Evolutionary conservation across 2,329 filamentous ascomycete species (phyloP), one percentile per base, ranked within the genome.

Genomic region (Fusarium sp.): DNA sequence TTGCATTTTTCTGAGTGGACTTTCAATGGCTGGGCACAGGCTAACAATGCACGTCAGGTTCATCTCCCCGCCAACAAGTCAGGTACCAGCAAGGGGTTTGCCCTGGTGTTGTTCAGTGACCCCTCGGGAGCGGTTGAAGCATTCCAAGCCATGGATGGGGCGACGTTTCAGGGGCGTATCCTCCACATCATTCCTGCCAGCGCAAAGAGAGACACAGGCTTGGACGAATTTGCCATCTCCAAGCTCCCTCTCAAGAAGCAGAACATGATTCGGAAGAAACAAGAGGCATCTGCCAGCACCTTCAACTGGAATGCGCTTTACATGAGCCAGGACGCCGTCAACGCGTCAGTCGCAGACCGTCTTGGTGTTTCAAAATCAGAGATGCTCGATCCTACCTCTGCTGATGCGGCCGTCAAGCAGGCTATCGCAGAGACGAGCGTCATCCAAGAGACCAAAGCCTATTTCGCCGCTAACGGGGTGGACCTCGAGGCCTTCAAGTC

Each of bases 271-370:
- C 94, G 93, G 81, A 94, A 93, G 79, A 97, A 94, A 84, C 89
- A 92, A 59, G 93, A 96, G 78, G 94, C 95, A 24, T 89, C 93
- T 10, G 92, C 92, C 33, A 91, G 89, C 58, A 91, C 90, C 1
- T 98, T 98, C 85, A 98, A 96, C 82, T 99, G 97, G 97, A 99
- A 99, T 86, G 96, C 95, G n/a, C 87, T 99, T n/a, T 99, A 97
- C 83, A 97, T 99, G 94, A 98, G 93, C 83, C 93, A 95, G 85
- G 95, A 99, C 85, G 94, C 97, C 60, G 95, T 99, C 62, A 95
- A 98, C 84, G 92, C 94, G 58, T 97, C 95, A 7, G 91, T 98
- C 71, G 95, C 97, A 57, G 91, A 92, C 80, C 93, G 95, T 64
- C 88, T 99, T 67, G 95, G 96, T 56, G 90, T 99, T 67, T 93